Percentiles rank a stretch among this genome's conserved stretches.
These are phyloP conservation scores for Boletus coccyginus DNA, from an alignment of 768 basidiomycete genomes.

Conservation along the genomic window DNA sequence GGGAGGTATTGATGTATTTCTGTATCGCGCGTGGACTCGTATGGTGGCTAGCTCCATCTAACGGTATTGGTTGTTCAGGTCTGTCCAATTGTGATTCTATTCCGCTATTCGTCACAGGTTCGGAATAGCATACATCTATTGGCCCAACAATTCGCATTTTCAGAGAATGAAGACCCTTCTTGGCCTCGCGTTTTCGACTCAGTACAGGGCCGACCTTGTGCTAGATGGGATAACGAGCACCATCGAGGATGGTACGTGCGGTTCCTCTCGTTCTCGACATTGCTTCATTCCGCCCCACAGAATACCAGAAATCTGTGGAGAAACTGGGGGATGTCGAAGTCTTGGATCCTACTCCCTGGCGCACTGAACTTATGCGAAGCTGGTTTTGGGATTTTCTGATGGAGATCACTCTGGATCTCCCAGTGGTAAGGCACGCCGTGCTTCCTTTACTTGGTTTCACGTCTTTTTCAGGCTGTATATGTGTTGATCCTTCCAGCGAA, in stretches of 20 bases:
- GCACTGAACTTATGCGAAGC: conserved; percentile 7
- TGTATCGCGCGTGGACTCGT: conserved; percentile 29
- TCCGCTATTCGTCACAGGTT: not conserved
- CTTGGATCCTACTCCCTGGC: conserved; percentile 27
- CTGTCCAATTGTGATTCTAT: not conserved
- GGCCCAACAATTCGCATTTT: conserved; percentile 36
- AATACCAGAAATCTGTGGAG: conserved; percentile 34
- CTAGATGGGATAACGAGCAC: conserved; percentile 36
- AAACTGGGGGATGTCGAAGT: conserved; percentile 30
- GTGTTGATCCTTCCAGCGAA: conserved; percentile 20
- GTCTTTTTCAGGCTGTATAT: conserved; percentile 21
- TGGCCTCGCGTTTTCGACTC: conserved; percentile 35
- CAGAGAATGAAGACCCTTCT: conserved; percentile 39
- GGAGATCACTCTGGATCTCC: conserved; percentile 31
- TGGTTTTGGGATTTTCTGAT: conserved; percentile 39
- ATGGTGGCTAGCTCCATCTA: conserved; percentile 33
- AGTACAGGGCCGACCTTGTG: conserved; percentile 34
- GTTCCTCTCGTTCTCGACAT: fast-evolving
- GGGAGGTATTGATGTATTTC: conserved; percentile 27
- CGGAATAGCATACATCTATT: conserved; percentile 39
- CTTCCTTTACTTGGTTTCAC: not conserved
- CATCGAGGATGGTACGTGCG: conserved; percentile 31
- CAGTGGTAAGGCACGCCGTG: conserved; percentile 28
- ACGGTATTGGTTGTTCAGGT: conserved; percentile 38
- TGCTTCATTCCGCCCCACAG: conserved; percentile 20